A percentile compares a stretch with the other conserved stretches of the same genome.
These are phyloP conservation scores for Penicillium tannophilum DNA, from an alignment of 495 filamentous ascomycete species.

Conservation along the genomic window DNA sequence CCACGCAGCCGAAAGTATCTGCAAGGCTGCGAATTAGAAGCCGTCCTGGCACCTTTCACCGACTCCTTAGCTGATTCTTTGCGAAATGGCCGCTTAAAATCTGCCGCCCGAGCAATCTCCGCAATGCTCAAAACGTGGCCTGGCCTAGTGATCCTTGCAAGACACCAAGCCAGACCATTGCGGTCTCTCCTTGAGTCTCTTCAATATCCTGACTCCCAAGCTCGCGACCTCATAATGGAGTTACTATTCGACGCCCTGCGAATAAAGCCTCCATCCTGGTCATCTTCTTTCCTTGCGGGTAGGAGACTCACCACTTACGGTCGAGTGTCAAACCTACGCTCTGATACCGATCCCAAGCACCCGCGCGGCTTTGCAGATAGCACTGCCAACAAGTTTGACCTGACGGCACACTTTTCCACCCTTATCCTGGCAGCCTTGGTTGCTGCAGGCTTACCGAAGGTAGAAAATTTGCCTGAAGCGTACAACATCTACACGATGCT, in stretches of 20 bases:
- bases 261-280: constrained; percentile 96
- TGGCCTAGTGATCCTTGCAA: constrained; percentile 76
- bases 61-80: constrained; percentile 70
- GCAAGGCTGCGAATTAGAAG: constrained; percentile 76
- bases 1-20: constrained; percentile 79
- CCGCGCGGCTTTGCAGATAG: constrained; percentile 55
- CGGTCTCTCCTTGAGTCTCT: constrained; percentile 79
- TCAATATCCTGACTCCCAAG: constrained; percentile 66
- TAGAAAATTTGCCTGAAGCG: constrained; percentile 32
- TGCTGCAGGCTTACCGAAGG: constrained; percentile 75
- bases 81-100: constrained; percentile 74
- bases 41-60: constrained; percentile 85
- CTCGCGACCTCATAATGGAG: constrained; percentile 75
- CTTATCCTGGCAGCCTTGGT: constrained; percentile 85
- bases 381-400: constrained; percentile 70
- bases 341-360: constrained; percentile 54
- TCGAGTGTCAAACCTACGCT: constrained; percentile 83
- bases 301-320: constrained; percentile 92
- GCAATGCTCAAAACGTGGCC: constrained; percentile 94
- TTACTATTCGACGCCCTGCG: constrained; percentile 87
- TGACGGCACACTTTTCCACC: constrained; percentile 91
- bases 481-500: constrained; percentile 1
- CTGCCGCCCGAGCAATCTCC: constrained; percentile 82
- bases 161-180: constrained; percentile 81
- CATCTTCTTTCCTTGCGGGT: constrained; percentile 90